Conservation (phyloP, 2,329 filamentous ascomycete genomes). For the Fusarium sulawesiense region DNA sequence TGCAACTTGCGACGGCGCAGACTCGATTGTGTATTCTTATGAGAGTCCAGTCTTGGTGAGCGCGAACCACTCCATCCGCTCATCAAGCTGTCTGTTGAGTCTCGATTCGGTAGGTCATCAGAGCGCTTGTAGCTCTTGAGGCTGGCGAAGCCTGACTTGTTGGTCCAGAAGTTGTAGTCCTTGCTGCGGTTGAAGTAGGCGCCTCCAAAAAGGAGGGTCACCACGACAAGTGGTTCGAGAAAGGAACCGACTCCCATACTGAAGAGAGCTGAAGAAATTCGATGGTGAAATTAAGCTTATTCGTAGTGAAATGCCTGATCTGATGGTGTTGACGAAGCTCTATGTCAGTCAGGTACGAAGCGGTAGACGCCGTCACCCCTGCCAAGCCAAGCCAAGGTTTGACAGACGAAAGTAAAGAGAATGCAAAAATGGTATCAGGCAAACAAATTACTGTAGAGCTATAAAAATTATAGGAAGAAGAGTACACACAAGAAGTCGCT, state of each 20-base stretch:
- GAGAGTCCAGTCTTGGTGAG: conserved; percentile 45
- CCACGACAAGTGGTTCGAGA: conserved; percentile 56
- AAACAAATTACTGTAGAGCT: background rate
- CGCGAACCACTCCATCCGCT: conserved; percentile 43
- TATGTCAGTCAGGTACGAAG: background rate
- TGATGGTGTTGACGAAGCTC: background rate
- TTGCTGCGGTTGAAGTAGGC: conserved; percentile 58
- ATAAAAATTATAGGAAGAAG: background rate
- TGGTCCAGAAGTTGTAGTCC: conserved; percentile 49
- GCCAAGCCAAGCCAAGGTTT: background rate
- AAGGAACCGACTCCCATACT: conserved; percentile 56
- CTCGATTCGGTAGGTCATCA: conserved; percentile 47
- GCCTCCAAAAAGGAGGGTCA: conserved; percentile 58
- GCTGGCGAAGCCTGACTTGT: conserved; percentile 36
- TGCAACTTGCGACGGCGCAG: conserved; percentile 51
- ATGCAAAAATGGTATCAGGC: conserved; percentile 1
- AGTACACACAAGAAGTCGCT: background rate
- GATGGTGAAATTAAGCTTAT: background rate
- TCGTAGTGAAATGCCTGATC: background rate
- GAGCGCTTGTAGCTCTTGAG: conserved; percentile 45
- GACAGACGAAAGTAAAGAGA: background rate
- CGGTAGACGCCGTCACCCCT: background rate
- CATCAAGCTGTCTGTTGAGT: conserved; percentile 44
- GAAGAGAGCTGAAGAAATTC: background rate
- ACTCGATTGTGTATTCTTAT: conserved; percentile 41